These are phyloP conservation scores for Pseudogymnoascus sp. DNA, from an alignment of 2,329 filamentous ascomycete species.

Conservation along the genomic window DNA sequence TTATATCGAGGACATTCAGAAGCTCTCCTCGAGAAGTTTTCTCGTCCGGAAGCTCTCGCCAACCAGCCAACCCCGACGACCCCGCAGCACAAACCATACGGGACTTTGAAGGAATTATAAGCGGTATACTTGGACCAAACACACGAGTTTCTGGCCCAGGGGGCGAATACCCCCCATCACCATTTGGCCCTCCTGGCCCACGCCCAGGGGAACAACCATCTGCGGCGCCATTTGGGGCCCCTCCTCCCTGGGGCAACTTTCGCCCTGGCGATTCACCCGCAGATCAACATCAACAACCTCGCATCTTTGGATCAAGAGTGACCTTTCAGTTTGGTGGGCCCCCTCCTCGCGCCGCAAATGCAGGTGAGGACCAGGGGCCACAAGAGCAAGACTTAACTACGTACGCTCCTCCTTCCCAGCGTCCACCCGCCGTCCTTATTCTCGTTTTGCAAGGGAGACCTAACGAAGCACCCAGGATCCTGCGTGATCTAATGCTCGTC, in stretches of 20 bases:
- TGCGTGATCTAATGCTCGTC: neutral
- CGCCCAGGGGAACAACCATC: neutral
- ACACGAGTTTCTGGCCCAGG: neutral
- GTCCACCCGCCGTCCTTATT: conserved; percentile 14
- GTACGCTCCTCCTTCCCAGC: conserved; percentile 31
- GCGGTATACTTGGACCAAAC: neutral
- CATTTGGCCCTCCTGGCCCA: neutral
- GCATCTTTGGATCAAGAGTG: conserved; percentile 22
- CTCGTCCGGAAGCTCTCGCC: neutral
- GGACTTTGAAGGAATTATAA: conserved; percentile 1
- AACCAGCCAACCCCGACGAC: neutral
- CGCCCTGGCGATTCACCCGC: neutral
- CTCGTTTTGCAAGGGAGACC: neutral
- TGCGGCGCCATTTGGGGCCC: neutral
- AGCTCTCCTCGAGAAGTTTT: conserved; percentile 4
- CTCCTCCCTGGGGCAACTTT: neutral
- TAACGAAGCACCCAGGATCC: conserved; percentile 6
- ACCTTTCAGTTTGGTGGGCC: conserved; percentile 19
- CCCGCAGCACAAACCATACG: neutral
- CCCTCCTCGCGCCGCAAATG: neutral
- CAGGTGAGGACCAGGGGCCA: conserved; percentile 18
- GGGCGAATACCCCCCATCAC: neutral
- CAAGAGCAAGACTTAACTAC: conserved; percentile 41
- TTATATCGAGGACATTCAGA: conserved; percentile 24
- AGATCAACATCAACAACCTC: conserved; percentile 11